Evolutionary conservation across 2,329 filamentous ascomycete genomes (phyloP), one percentile per base, ranked within the genome.

Genomic region (Beauveria asiatica): DNA sequence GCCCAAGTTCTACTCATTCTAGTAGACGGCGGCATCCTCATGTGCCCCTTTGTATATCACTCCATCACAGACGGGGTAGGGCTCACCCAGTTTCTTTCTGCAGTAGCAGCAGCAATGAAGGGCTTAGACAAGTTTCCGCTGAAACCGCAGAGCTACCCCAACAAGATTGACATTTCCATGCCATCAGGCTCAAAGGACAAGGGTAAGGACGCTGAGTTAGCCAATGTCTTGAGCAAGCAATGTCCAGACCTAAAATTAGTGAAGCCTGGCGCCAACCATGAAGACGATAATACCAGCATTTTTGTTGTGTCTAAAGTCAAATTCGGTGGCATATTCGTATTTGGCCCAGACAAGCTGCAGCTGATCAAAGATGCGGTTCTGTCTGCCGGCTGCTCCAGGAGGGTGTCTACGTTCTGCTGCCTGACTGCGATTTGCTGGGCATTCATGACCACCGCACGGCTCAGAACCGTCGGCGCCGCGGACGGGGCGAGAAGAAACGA

Each of bases 21-120:
- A 56, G 70, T 75, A 8, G 63, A 68, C 3, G 76, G 74, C 3
- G 76, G 76, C 1, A 57, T 78, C 10, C 61, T 78, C 7, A 68
- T 79, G 23, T 71, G 68, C 6, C 62, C 75, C n/a, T 75, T 70
- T 61, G 66, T 78, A 50, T 74, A 77, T 61, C 76, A 78, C 60
- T 67, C 75, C 7, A 65, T 77, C 25, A 73, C 72, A 17, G 76
- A 79, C 55, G 76, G 76, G 11, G 70, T 72, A 33, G 75, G 73
- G 21, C 67, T 77, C 21, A 63, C 66, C 21, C 68, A 72, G 6
- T 76, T 79, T 54, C 63, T 78, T 4, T 68, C 75, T 37, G 69
- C 68, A 13, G 72, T 79, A 49, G 71, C 74, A 6, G 39, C 57
- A 11, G 57, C 57, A 7, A 52, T 59, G 48, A 52, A 41, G 25